Evolutionary conservation across 2,329 filamentous ascomycete species (phyloP).

Genomic region (Clarireedia homoeocarpa): DNA sequence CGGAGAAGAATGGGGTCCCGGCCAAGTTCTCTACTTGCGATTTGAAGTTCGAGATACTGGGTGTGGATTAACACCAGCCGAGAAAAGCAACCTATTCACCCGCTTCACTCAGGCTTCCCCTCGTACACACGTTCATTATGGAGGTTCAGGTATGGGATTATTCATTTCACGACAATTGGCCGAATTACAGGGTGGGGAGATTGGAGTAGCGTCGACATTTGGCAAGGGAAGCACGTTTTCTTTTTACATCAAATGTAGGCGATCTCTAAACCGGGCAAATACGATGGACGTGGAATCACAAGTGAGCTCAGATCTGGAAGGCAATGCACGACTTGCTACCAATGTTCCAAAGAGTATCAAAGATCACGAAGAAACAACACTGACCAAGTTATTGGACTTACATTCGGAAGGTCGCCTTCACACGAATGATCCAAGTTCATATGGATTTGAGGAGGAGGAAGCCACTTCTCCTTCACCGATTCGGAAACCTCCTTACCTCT

Average conservation of each 20-base stretch:
- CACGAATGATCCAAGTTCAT: neutral
- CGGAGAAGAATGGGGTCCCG: conserved; percentile 54
- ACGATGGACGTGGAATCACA: conserved; percentile 2
- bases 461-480: neutral
- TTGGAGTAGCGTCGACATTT: conserved; percentile 61
- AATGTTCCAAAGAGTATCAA: conserved; percentile 8
- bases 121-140: conserved; percentile 74
- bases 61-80: conserved; percentile 60
- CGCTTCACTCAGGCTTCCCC: conserved; percentile 69
- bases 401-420: neutral
- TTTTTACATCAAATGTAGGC: conserved; percentile 50
- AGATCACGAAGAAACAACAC: neutral
- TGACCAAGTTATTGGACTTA: neutral
- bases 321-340: conserved; percentile 10
- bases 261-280: conserved; percentile 29
- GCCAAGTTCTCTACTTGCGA: conserved; percentile 63
- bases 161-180: conserved; percentile 75
- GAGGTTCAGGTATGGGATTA: conserved; percentile 69
- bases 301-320: neutral
- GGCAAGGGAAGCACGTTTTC: conserved; percentile 68
- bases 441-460: conserved; percentile 4
- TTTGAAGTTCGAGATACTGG: conserved; percentile 72
- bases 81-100: conserved; percentile 68
- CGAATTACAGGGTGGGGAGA: conserved; percentile 73
- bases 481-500: neutral